Evolutionary conservation across 257 asterid genomes (phyloP), one percentile per base, ranked within the genome.

Genomic region (Catharanthus roseus): DNA sequence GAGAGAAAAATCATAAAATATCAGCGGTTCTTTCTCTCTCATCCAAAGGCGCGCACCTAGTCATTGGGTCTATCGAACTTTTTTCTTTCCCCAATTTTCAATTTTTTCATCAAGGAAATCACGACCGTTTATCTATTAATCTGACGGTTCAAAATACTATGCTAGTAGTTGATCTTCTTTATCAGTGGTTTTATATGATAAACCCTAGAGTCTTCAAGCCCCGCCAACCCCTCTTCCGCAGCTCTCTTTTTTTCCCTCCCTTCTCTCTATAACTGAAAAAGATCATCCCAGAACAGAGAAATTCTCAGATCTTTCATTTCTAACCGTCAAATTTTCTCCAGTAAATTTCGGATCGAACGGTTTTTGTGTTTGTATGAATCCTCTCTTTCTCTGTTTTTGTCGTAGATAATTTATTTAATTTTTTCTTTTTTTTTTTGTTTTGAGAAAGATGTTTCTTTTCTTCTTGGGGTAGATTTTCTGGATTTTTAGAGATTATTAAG

Each of bases 171-270:
- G 15, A 12, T 24, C 26, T 18, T 36, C 47, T 19, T 62, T 18
- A 26, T 16, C 45, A 62, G 67, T 9, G 67, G 47, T 62, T 62
- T 62, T 18, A 33, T 62, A 34, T 62, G 18, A 62, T 62, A 62
- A 62, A 62, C 67, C 67, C 67, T 62, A 62, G 67, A 9, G 45
- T 62, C 63, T 10, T 62, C 67, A 16, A 15, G 45, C 67, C 29
- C 18, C 21, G 28, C 47, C 67, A 34, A 34, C 67, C 38, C 34
- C 47, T 34, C 67, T 39, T 62, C 67, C 67, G 67, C 67, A 62
- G 67, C 47, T 19, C 47, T 33, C 28, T 61, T 62, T n/a, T 61
- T 62, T 62, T 19, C 47, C 18, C 28, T 62, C 47, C 24, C 3
- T 61, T 16, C 28, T 34, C 47, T 62, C 4, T 62, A 1, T 49